phyloP scores from a whole-genome alignment of 2,329 filamentous ascomycete genomes.

The Immersiporthe knoxdaviesiana region DNA sequence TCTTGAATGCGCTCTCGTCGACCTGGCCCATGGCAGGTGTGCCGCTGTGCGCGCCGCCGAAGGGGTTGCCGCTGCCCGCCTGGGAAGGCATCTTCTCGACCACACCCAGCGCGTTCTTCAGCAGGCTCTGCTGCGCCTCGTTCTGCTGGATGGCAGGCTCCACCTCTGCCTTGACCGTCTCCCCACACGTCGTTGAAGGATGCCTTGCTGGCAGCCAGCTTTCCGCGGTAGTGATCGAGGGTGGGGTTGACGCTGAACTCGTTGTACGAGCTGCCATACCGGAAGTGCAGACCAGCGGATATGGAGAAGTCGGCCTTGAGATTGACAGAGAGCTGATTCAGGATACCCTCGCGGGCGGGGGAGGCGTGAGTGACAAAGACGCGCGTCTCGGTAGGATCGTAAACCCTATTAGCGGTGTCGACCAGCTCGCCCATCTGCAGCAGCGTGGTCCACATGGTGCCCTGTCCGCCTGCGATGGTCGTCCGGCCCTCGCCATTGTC shows the following conservation, averaged over 20 bases:
- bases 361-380: slow-evolving; percentile 97
- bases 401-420: slow-evolving; percentile 96
- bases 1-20: slow-evolving; percentile 99
- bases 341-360: slow-evolving; percentile 89
- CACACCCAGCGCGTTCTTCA: slow-evolving; percentile 88
- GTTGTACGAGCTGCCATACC: slow-evolving; percentile 99
- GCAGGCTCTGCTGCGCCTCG: slow-evolving; percentile 87
- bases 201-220: slow-evolving; percentile 95
- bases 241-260: slow-evolving; percentile 99
- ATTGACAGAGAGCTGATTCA: slow-evolving; percentile 96
- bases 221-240: slow-evolving; percentile 96
- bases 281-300: slow-evolving; percentile 95
- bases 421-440: slow-evolving; percentile 98
- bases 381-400: slow-evolving; percentile 96
- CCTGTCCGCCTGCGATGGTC: slow-evolving; percentile 96
- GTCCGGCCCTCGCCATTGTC: slow-evolving; percentile 98
- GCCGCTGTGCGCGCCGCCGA: slow-evolving; percentile 81
- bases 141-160: slow-evolving; percentile 93
- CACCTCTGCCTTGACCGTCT: slow-evolving; percentile 95
- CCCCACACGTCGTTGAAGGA: slow-evolving; percentile 99
- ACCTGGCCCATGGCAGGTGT: slow-evolving; percentile 80
- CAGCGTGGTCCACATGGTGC: slow-evolving; percentile 99
- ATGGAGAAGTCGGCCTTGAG: slow-evolving; percentile 98
- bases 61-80: slow-evolving; percentile 94
- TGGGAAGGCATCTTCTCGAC: slow-evolving; percentile 98